Conservation (phyloP, 2,329 filamentous ascomycete species). For the Penicillium paneum region DNA sequence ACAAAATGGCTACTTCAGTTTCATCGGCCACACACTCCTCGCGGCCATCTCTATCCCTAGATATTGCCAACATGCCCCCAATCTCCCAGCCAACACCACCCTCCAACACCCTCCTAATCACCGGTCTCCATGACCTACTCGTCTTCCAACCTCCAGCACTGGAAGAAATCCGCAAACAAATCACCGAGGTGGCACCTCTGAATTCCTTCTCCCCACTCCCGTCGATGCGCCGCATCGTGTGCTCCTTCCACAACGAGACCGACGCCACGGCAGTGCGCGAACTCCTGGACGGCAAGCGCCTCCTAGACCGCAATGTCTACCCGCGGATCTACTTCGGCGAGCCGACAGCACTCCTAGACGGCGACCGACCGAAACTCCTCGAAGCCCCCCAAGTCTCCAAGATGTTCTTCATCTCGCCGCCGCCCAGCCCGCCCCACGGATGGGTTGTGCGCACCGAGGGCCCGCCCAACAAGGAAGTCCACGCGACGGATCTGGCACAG, state of each 20-base stretch:
- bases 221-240: constrained; percentile 51
- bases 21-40: constrained; percentile 19
- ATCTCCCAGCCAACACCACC: constrained; percentile 47
- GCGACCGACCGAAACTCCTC: constrained; percentile 46
- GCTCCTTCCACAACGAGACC: constrained; percentile 45
- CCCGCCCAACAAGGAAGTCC: constrained; percentile 63
- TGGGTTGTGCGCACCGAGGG: constrained; percentile 64
- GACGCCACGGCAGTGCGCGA: constrained; percentile 46
- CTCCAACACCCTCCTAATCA: constrained; percentile 52
- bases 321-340: constrained; percentile 54
- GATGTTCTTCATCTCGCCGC: constrained; percentile 65
- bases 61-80: constrained; percentile 46
- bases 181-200: constrained; percentile 42
- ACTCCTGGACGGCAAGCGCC: constrained; percentile 39
- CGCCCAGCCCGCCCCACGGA: constrained; percentile 61
- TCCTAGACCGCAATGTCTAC: constrained; percentile 34
- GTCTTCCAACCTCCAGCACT: constrained; percentile 49
- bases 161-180: constrained; percentile 42
- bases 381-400: constrained; percentile 58
- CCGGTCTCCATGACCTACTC: constrained; percentile 45
- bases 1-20: constrained; percentile 26
- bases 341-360: constrained; percentile 46
- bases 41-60: constrained; percentile 44
- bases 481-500: constrained; percentile 58
- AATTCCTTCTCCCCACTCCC: constrained; percentile 53